phyloP scores from a whole-genome alignment of 495 filamentous ascomycete species.

The Penicillium coffeae region DNA sequence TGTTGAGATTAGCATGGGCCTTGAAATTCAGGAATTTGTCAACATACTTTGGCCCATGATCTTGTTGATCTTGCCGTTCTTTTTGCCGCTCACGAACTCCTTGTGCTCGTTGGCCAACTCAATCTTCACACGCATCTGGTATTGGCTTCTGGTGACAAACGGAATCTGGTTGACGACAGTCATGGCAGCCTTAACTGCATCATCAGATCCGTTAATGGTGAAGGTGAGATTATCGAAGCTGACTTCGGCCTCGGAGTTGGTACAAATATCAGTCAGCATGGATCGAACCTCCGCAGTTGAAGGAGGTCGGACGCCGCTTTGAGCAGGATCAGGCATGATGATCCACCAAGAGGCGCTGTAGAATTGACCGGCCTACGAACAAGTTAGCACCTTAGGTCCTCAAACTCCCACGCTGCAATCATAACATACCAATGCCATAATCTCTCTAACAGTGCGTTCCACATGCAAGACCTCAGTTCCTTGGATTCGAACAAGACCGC shows the following conservation, averaged over 20 bases:
- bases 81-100: slow-evolving; percentile 98
- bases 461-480: slow-evolving; percentile 88
- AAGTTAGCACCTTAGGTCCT: slow-evolving; percentile 20
- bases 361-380: slow-evolving; percentile 81
- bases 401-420: not conserved
- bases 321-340: slow-evolving; percentile 66
- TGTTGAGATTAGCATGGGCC: slow-evolving; percentile 12
- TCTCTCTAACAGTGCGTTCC: slow-evolving; percentile 87
- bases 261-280: slow-evolving; percentile 93
- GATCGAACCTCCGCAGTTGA: slow-evolving; percentile 71
- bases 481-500: slow-evolving; percentile 78
- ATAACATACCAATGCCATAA: slow-evolving; percentile 81
- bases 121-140: slow-evolving; percentile 94
- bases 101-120: slow-evolving; percentile 99
- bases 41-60: slow-evolving; percentile 93
- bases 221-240: slow-evolving; percentile 92
- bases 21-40: not conserved
- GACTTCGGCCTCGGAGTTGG: slow-evolving; percentile 91
- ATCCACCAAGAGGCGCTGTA: slow-evolving; percentile 98
- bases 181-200: slow-evolving; percentile 89
- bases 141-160: slow-evolving; percentile 80
- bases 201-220: slow-evolving; percentile 90
- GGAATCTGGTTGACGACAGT: slow-evolving; percentile 88
- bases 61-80: slow-evolving; percentile 99
- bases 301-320: slow-evolving; percentile 58